These are phyloP conservation scores for Russula sp. DNA, from an alignment of 768 basidiomycete genomes.

Conservation along the genomic window DNA sequence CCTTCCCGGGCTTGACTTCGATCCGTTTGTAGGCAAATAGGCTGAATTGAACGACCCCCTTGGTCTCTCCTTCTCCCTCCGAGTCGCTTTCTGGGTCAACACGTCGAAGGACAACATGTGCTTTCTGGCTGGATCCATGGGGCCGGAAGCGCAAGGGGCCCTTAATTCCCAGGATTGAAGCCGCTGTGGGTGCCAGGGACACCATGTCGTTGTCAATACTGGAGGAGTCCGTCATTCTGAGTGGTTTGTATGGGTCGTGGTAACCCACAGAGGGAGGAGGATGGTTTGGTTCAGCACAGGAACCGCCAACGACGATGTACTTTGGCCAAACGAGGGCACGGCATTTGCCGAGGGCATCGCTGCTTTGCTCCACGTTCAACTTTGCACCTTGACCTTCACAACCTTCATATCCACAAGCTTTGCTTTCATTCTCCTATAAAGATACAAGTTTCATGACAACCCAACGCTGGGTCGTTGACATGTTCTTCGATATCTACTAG, in stretches of 20 bases:
- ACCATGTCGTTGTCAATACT: conserved; percentile 8
- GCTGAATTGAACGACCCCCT: conserved; percentile 45
- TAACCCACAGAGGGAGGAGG: conserved; percentile 19
- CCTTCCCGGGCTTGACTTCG: conserved; percentile 63
- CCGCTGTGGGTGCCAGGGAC: conserved; percentile 31
- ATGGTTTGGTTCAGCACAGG: conserved; percentile 2
- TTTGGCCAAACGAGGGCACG: conserved; percentile 3
- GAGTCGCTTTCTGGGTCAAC: conserved; percentile 44
- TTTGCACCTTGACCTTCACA: background rate
- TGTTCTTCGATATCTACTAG: background rate
- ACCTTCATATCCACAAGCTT: background rate
- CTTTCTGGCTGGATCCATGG: conserved; percentile 59
- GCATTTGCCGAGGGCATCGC: conserved; percentile 5
- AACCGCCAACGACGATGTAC: conserved; percentile 15
- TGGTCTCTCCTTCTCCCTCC: conserved; percentile 34
- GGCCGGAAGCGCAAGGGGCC: conserved; percentile 55
- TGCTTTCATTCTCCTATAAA: background rate
- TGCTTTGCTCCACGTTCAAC: background rate
- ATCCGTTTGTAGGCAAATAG: conserved; percentile 64
- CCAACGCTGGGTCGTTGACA: background rate
- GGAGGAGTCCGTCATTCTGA: conserved; percentile 19
- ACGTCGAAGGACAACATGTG: conserved; percentile 61
- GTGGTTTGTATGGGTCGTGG: conserved; percentile 16
- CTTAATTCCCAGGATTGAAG: conserved; percentile 55
- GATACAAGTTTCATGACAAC: too few species aligned